phyloP scores from a whole-genome alignment of 1,284 basidiomycete species.

The Ceratobasidium sp. region DNA sequence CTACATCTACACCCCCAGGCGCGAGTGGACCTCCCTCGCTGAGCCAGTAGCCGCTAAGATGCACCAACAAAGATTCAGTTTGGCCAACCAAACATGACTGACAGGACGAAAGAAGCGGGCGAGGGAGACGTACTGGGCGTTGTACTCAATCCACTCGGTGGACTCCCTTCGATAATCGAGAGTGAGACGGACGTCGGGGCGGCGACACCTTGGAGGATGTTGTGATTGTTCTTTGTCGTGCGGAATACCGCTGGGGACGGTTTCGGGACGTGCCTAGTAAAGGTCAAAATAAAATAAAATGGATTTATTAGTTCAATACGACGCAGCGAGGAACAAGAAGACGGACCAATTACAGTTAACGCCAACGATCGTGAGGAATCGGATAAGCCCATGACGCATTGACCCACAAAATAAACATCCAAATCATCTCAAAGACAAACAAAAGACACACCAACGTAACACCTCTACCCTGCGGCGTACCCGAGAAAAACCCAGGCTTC shows the following conservation, averaged over 20 bases:
- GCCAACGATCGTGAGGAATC: slow-evolving; percentile 82
- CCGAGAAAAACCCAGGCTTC: slow-evolving; percentile 90
- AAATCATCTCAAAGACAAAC: background rate
- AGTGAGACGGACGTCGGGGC: slow-evolving; percentile 77
- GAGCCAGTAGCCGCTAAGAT: slow-evolving; percentile 70
- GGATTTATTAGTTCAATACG: background rate
- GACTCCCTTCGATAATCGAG: slow-evolving; percentile 82
- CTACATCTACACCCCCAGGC: slow-evolving; percentile 81
- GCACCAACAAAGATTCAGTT: background rate
- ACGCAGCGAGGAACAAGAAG: slow-evolving; percentile 23
- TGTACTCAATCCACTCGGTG: slow-evolving; percentile 80
- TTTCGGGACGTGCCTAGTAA: slow-evolving; percentile 90
- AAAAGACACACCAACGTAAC: slow-evolving; percentile 78
- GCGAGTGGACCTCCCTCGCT: slow-evolving; percentile 83
- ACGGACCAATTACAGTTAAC: slow-evolving; percentile 81
- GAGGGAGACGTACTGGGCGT: slow-evolving; percentile 61
- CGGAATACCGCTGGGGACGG: slow-evolving; percentile 88
- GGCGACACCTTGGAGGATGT: slow-evolving; percentile 86
- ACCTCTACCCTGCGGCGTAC: slow-evolving; percentile 91
- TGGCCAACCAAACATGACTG: too few species aligned
- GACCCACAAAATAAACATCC: slow-evolving; percentile 55
- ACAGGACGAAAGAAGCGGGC: too few species aligned
- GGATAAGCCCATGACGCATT: slow-evolving; percentile 91
- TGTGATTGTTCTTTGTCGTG: slow-evolving; percentile 93
- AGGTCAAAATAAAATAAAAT: too few species aligned